Base-by-base conservation (phyloP, 2,329 filamentous ascomycete genomes). In the Colletotrichum neosansevieriae region DNA sequence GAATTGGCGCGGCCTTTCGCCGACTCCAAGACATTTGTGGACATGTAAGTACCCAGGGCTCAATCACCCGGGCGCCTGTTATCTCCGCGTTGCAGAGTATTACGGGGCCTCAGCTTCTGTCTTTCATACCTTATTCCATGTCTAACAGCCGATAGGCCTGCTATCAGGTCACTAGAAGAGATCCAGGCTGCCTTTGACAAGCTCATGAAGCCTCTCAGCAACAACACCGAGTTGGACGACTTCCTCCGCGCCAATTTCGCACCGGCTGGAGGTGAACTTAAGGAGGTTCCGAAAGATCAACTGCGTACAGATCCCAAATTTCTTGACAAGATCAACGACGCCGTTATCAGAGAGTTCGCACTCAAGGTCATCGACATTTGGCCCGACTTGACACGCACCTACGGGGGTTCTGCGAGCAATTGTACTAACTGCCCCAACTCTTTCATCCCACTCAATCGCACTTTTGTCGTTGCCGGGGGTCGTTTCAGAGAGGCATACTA, bases 21-120 rank as follows among this genome's bases (percentile, higher is more conserved):
- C 13, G 90, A 92, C 78, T 91, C 89, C 68, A 92, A 92, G 82
- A 91, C 89, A 1, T 92, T 91, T 75, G 90, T 92, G 49, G 90
- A 92, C 75, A 88, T 91, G 87, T 88, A 79, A 79, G 82, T 78
- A 19, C 15, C 17, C 21, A 4, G 21, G 10, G 24, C 17, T 45
- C 2, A 21, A 2, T n/a, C 47, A 17, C 10, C 44, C 59, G 24
- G 24, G 24, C 24, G 24, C 4, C 58, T 19, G 32, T 13, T 12
- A 42, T n/a, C 12, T 10, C 13, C 49, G 32, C 24, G 11, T n/a
- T 34, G 49, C 24, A 13, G 21, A 24, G 49, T 51, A 17, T 29
- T 17, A 15, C 4, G 13, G 13, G 49, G 15, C 32, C 13, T 51
- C 11, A 17, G n/a, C n/a, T 59, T 9, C 17, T 42, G 24, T 24